Evolutionary conservation across 2,329 filamentous ascomycete genomes (phyloP).

Genomic region (Dothidotthia symphoricarpi): DNA sequence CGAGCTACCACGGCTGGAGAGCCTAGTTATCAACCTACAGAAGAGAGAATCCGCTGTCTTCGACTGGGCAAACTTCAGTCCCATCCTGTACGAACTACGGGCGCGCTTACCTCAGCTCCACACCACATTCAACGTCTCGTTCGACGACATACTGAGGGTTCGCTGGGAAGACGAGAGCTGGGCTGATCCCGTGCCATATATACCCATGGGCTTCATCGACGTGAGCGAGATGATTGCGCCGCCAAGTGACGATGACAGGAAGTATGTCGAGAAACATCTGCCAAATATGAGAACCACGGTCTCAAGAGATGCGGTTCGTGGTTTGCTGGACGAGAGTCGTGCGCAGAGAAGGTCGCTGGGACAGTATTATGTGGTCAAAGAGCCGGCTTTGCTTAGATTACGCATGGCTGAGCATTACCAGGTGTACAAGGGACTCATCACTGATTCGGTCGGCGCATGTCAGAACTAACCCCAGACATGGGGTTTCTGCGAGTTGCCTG

Average conservation of each 20-base stretch:
- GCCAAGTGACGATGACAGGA: constrained; percentile 10
- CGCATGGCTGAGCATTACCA: constrained; percentile 19
- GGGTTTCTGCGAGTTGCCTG: too few species aligned
- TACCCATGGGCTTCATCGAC: constrained; percentile 13
- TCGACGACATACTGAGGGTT: constrained; percentile 10
- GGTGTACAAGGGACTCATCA: constrained; percentile 11
- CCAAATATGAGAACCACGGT: neutral
- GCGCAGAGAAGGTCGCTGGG: constrained; percentile 14
- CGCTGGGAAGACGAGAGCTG: constrained; percentile 8
- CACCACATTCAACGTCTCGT: constrained; percentile 12
- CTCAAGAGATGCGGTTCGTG: constrained; percentile 2
- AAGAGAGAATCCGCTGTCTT: constrained; percentile 6
- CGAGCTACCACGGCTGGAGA: constrained; percentile 8
- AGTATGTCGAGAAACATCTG: constrained; percentile 12
- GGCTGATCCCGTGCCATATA: constrained; percentile 4
- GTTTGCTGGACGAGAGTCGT: constrained; percentile 13
- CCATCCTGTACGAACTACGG: constrained; percentile 12
- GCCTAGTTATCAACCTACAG: constrained; percentile 10
- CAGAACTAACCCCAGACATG: too few species aligned
- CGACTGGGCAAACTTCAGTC: constrained; percentile 12
- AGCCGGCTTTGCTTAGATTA: constrained; percentile 21
- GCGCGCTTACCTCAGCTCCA: constrained; percentile 3
- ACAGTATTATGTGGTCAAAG: constrained; percentile 21
- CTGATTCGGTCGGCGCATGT: too few species aligned
- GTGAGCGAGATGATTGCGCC: constrained; percentile 9